Percentiles rank a stretch among this genome's conserved stretches.
These are phyloP conservation scores for Diplodia corticola DNA, from an alignment of 2,329 filamentous ascomycete species.

Conservation along the genomic window DNA sequence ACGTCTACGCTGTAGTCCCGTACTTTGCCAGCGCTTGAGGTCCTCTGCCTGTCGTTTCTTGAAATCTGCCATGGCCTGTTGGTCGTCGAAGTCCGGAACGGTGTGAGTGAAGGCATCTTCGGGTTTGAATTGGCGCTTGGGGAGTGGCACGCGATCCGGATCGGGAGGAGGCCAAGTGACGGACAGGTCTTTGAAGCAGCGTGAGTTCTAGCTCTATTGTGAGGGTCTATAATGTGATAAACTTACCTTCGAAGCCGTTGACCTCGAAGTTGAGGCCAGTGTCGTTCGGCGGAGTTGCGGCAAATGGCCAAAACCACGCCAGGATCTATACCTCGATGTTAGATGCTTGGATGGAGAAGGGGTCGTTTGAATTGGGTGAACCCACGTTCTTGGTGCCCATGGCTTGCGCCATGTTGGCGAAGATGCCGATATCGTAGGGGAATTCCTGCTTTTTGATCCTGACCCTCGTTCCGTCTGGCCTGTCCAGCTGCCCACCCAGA, in stretches of 20 bases:
- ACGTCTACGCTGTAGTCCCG: constrained; percentile 40
- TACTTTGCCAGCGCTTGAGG: constrained; percentile 41
- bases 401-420: constrained; percentile 69
- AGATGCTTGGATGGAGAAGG: background rate
- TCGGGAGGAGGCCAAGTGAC: constrained; percentile 53
- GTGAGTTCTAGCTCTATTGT: too few relatives aligned
- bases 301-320: constrained; percentile 69
- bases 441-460: constrained; percentile 69
- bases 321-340: constrained; percentile 38
- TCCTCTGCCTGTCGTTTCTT: constrained; percentile 56
- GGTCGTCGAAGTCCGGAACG: constrained; percentile 38
- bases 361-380: background rate
- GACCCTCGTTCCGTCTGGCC: constrained; percentile 56
- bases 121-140: constrained; percentile 28
- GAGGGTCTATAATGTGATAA: constrained; percentile 26
- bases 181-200: constrained; percentile 26
- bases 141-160: constrained; percentile 47
- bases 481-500: constrained; percentile 58
- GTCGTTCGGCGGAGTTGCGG: constrained; percentile 49
- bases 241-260: constrained; percentile 71
- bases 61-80: constrained; percentile 51
- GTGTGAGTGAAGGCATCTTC: constrained; percentile 43
- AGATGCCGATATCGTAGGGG: constrained; percentile 78
- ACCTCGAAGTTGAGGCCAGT: constrained; percentile 65
- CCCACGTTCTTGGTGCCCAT: constrained; percentile 67